A percentile compares a stretch with the other conserved stretches of the same genome.
Evolutionary conservation across 495 filamentous ascomycete genomes (phyloP).

Genomic region (Parachaetomium inaequale): DNA sequence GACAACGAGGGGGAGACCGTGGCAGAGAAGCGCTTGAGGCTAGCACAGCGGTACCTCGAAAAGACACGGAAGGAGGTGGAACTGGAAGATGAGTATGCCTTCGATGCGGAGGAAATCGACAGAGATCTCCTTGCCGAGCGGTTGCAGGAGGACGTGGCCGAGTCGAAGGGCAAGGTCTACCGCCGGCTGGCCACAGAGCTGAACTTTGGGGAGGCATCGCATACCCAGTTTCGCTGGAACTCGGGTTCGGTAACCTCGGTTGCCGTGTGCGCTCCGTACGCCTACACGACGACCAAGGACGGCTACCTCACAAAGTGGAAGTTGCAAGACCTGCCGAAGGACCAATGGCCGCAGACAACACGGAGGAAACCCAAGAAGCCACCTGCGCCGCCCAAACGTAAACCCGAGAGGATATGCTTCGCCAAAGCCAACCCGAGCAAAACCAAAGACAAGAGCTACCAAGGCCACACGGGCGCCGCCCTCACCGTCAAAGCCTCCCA

Average conservation of each 20-base stretch:
- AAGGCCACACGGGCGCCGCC: slow-evolving; percentile 74
- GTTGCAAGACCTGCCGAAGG: slow-evolving; percentile 55
- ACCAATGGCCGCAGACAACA: slow-evolving; percentile 52
- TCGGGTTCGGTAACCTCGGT: slow-evolving; percentile 74
- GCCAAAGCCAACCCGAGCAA: slow-evolving; percentile 61
- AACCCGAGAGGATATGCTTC: slow-evolving; percentile 67
- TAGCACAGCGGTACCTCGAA: slow-evolving; percentile 90
- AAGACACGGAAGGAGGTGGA: slow-evolving; percentile 78
- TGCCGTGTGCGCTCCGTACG: slow-evolving; percentile 70
- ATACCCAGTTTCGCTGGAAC: slow-evolving; percentile 71
- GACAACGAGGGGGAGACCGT: slow-evolving; percentile 73
- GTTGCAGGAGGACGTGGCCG: slow-evolving; percentile 87
- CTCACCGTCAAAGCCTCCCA: slow-evolving; percentile 79
- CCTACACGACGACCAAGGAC: slow-evolving; percentile 87
- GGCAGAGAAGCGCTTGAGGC: slow-evolving; percentile 77
- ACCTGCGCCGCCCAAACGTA: slow-evolving; percentile 60
- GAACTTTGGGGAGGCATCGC: slow-evolving; percentile 56
- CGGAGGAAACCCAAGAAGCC: slow-evolving; percentile 59
- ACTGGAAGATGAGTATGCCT: slow-evolving; percentile 54
- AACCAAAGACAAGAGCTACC: slow-evolving; percentile 57
- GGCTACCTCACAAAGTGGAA: slow-evolving; percentile 83
- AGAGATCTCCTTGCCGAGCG: slow-evolving; percentile 84
- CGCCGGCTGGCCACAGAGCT: slow-evolving; percentile 68
- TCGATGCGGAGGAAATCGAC: slow-evolving; percentile 92
- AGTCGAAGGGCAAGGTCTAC: slow-evolving; percentile 86